phyloP scores from a whole-genome alignment of 164 flowering plant species.

The Piper longum region DNA sequence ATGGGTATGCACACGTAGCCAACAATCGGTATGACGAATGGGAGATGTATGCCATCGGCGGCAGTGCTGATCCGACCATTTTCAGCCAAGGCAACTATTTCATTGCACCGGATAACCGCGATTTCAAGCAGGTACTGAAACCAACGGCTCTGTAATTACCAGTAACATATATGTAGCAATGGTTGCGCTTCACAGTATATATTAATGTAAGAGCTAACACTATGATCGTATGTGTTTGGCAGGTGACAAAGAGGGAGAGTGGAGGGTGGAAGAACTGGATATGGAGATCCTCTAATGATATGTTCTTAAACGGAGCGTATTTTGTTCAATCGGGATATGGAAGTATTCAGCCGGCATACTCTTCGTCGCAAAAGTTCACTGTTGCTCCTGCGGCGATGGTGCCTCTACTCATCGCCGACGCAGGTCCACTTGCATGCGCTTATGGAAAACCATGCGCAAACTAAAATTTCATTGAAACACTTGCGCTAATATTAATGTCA shows the following conservation, averaged over 20 bases:
- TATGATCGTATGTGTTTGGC: background rate
- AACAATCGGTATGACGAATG: constrained; percentile 34
- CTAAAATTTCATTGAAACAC: too few species aligned
- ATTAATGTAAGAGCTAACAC: too few species aligned
- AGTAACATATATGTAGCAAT: too few species aligned
- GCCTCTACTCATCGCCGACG: constrained; percentile 43
- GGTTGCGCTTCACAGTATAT: too few species aligned
- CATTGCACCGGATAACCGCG: constrained; percentile 22
- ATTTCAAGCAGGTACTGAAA: constrained; percentile 29
- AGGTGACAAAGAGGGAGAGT: constrained; percentile 61
- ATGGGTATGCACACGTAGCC: constrained; percentile 35
- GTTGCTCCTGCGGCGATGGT: constrained; percentile 34
- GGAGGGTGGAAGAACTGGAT: constrained; percentile 56
- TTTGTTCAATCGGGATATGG: constrained; percentile 73
- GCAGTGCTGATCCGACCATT: constrained; percentile 40
- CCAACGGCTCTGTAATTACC: too few species aligned
- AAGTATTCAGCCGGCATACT: constrained; percentile 36
- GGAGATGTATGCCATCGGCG: constrained; percentile 49
- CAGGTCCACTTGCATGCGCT: constrained; percentile 43
- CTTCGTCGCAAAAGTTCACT: constrained; percentile 22
- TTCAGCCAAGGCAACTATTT: constrained; percentile 41
- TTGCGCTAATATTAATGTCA: too few species aligned
- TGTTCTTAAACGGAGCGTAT: constrained; percentile 59
- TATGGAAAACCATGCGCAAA: constrained; percentile 22
- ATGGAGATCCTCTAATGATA: constrained; percentile 57